These are phyloP conservation scores for Aegilops sharonensis DNA, from an alignment of 176 grass and related monocot genomes.

Conservation along the genomic window DNA sequence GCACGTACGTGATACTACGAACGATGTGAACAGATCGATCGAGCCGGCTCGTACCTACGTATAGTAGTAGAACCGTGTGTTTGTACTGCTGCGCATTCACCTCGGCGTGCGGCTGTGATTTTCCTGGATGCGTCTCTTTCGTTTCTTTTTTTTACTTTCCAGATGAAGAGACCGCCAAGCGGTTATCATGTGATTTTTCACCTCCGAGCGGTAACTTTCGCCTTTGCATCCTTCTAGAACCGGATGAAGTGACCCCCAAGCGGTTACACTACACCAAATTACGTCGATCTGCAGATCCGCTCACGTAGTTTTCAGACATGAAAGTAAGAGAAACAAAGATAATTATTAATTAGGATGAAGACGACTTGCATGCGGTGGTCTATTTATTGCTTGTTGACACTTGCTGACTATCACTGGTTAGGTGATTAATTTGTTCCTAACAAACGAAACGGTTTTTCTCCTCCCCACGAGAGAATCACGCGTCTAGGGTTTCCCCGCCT, in stretches of 20 bases:
- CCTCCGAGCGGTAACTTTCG: slow-evolving; percentile 22
- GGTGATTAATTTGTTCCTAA: not conserved
- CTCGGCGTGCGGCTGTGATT: not conserved
- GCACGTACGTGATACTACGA: not conserved
- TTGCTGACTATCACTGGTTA: not conserved
- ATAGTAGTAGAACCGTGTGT: too few species aligned
- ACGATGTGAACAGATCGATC: not conserved
- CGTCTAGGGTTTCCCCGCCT: too few species aligned
- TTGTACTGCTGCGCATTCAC: too few species aligned
- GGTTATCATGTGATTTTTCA: not conserved
- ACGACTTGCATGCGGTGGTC: not conserved
- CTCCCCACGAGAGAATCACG: too few species aligned
- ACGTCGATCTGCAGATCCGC: not conserved
- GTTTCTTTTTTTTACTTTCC: not conserved
- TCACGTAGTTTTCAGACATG: not conserved
- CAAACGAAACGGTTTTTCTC: too few species aligned
- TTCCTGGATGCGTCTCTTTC: not conserved
- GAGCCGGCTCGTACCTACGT: not conserved
- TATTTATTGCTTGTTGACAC: not conserved
- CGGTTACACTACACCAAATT: not conserved
- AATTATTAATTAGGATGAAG: not conserved
- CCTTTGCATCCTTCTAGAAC: slow-evolving; percentile 35
- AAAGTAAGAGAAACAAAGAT: not conserved
- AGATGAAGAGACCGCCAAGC: slow-evolving; percentile 2
- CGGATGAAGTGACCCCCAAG: not conserved